Base-by-base conservation (phyloP, 2,329 filamentous ascomycete species). In the Rutstroemia sp. region DNA sequence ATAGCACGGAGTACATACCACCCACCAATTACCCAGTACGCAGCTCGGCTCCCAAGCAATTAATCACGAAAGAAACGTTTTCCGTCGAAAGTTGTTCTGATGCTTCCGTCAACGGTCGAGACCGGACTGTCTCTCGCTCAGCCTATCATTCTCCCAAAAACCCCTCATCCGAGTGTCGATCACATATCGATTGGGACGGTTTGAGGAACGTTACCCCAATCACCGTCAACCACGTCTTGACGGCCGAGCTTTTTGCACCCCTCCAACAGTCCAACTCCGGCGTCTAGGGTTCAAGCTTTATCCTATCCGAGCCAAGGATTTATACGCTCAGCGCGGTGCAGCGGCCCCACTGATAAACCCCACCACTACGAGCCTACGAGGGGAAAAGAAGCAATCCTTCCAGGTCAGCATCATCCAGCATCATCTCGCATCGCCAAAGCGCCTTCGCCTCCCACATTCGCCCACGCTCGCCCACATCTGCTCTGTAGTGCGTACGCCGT, bases 211-310 rank as follows among this genome's bases (percentile, higher is more conserved):
- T 60, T 63, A 62, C 61, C 62, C 66, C 64, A 68, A 68, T 68
- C 62, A 66, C 36, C 56, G 56, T 57, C 55, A 55, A 65, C 63
- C 67, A 68, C 67, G 65, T 67, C 63, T 60, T 58, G 56, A 60
- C 54, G 61, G 45, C 45, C 46, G 42, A 57, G 52, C 51, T 25
- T 36, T 48, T 52, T 39, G 16, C 44, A 47, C 47, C 47, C 46
- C 47, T 49, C 47, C 47, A 23, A 23, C 23, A 23, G 23, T 23
- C 23, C 23, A 42, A 40, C 27, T 34, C 23, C 46, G 42, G 54
- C 49, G 54, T 48, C 48, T 48, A 53, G 54, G 49, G 54, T 47
- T 56, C 27, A 45, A 38, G 47, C 47, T 51, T 51, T 27, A 23
- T 56, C 16, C 17, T 38, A 36, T 47, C 19, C 23, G 17, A 36